phyloP scores from a whole-genome alignment of 768 basidiomycete genomes.

The Suillus sp. region DNA sequence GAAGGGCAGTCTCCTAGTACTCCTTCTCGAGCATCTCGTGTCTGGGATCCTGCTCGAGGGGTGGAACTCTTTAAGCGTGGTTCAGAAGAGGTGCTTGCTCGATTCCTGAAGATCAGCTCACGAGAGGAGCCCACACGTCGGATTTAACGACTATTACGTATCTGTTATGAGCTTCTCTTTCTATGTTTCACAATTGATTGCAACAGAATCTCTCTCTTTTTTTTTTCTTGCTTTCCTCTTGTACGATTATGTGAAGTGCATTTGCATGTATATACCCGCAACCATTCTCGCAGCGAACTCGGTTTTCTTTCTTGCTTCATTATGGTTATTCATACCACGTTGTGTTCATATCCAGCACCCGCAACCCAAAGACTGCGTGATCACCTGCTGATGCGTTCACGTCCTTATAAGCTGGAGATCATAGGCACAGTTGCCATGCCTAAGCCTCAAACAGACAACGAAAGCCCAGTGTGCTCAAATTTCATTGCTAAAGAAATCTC shows the following conservation, averaged over 20 bases:
- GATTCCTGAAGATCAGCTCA: conserved; percentile 79
- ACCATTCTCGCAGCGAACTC: not conserved
- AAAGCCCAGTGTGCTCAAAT: not conserved
- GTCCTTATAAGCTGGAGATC: too few relatives aligned
- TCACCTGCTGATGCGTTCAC: too few relatives aligned
- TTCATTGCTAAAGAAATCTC: not conserved
- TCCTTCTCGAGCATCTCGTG: conserved; percentile 54
- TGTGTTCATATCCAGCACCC: not conserved
- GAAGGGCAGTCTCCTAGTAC: conserved; percentile 39
- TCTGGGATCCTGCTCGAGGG: conserved; percentile 85
- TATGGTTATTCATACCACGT: not conserved
- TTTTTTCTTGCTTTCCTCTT: not conserved
- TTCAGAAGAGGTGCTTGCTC: conserved; percentile 83
- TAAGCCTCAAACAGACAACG: too few relatives aligned
- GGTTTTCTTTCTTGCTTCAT: not conserved
- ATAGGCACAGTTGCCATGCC: too few relatives aligned
- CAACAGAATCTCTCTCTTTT: conserved; percentile 1
- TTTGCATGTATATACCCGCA: conserved; percentile 5
- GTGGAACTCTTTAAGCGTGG: conserved; percentile 86
- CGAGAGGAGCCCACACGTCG: conserved; percentile 55
- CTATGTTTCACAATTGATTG: conserved; percentile 1
- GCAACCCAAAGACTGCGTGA: not conserved
- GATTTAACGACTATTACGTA: conserved; percentile 7
- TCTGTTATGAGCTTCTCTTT: conserved; percentile 2
- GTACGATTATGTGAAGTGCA: conserved; percentile 5